phyloP scores from a whole-genome alignment of 305 asterid genomes.

The Fraxinus paxiana region DNA sequence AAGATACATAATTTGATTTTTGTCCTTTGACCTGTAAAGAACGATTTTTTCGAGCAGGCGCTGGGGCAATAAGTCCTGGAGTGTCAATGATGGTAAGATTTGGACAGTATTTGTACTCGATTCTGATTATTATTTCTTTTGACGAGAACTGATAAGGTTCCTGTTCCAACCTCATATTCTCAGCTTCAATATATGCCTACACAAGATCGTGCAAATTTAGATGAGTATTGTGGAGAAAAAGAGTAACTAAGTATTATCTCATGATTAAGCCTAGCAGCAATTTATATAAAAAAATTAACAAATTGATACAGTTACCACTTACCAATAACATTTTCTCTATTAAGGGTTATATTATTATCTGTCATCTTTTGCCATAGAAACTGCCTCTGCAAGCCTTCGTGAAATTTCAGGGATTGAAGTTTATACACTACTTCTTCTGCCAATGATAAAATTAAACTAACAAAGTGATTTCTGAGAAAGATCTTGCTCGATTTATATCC shows the following conservation, averaged over 20 bases:
- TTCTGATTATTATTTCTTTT: constrained; percentile 74
- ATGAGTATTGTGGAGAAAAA: not conserved
- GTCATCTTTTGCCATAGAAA: not conserved
- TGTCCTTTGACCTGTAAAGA: constrained; percentile 64
- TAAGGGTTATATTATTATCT: not conserved
- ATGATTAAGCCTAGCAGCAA: not conserved
- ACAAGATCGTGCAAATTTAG: not conserved
- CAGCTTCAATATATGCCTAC: constrained; percentile 92
- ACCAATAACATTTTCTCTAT: not conserved
- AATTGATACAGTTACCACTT: not conserved
- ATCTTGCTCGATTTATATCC: not conserved
- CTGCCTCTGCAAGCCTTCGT: not conserved
- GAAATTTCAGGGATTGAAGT: not conserved
- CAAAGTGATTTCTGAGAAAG: not conserved
- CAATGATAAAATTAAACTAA: not conserved
- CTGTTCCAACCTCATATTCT: constrained; percentile 86
- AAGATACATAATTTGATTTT: not conserved
- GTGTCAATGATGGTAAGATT: constrained; percentile 92
- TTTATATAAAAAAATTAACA: not conserved
- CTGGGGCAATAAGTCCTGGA: constrained; percentile 97
- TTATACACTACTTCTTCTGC: not conserved
- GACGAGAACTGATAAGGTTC: constrained; percentile 82
- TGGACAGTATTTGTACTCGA: constrained; percentile 88
- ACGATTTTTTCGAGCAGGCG: constrained; percentile 82
- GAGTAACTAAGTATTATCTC: not conserved